Evolutionary conservation across 306 rosid species (phyloP).

Genomic region (Vigna angularis): DNA sequence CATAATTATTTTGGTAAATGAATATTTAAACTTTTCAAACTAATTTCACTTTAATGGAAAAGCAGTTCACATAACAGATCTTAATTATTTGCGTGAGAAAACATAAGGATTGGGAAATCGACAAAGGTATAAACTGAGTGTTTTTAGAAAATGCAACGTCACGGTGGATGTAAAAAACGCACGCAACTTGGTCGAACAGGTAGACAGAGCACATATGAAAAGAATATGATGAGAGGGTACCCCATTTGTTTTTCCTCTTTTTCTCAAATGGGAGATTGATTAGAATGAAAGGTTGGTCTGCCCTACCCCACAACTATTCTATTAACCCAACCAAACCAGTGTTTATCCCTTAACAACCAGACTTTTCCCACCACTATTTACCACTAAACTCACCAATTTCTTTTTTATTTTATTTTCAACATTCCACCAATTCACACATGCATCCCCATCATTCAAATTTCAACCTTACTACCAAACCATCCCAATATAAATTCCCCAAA

Average conservation of each 20-base stretch:
- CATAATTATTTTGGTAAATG: too few relatives aligned
- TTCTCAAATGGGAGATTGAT: conserved; percentile 1
- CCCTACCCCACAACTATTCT: conserved; percentile 30
- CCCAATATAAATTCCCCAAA: conserved; percentile 29
- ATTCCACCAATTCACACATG: conserved; percentile 52
- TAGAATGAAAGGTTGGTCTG: background rate
- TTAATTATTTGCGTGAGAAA: too few relatives aligned
- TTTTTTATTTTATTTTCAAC: background rate
- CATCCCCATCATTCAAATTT: conserved; percentile 31
- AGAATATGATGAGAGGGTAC: conserved; percentile 31
- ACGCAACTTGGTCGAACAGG: conserved; percentile 4
- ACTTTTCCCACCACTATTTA: conserved; percentile 40
- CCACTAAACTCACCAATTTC: background rate
- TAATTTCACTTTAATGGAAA: too few relatives aligned
- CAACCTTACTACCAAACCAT: conserved; percentile 30
- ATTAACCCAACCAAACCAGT: conserved; percentile 11
- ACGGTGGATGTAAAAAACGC: background rate
- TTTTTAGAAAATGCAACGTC: background rate
- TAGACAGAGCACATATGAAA: conserved; percentile 38
- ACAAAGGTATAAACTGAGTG: too few relatives aligned
- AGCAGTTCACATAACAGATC: too few relatives aligned
- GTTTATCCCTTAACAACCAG: background rate
- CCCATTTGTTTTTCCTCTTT: conserved; percentile 9
- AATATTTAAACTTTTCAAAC: too few relatives aligned
- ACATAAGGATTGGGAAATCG: too few relatives aligned